Base-by-base conservation (phyloP, 306 rosid genomes). In the Delonix regia region DNA sequence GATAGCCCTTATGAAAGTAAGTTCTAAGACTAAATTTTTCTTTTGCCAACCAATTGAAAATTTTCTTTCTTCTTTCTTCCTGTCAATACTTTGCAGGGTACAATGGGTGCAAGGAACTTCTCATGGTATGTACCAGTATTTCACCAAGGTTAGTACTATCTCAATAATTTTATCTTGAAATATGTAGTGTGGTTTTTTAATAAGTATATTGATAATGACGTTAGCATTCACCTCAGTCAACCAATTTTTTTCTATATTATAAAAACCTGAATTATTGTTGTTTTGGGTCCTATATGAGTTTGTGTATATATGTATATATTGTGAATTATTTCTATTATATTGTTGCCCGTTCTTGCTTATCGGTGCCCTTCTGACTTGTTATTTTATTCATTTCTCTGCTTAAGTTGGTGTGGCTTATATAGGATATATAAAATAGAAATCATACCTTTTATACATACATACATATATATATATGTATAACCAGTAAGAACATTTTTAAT, bases 61-160 rank as follows among this genome's bases (percentile, higher is more conserved):
- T n/a, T n/a, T n/a, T 77, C 47, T 71, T 28, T 51, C n/a, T 80
- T 73, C 39, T 59, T 16, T 70, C 27, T 66, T 47, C 64, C 24
- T 61, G 33, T 75, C 27, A 71, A 66, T 55, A 71, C 38, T 83
- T 79, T 86, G 84, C 91, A 94, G 98, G 82, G 87, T 80, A 77
- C 84, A 90, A 41, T 90, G 98, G 98, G 81, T 76, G 52, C 95
- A 87, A 80, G 89, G 89, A 82, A 25, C 85, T 28, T 74, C 68
- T 59, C 86, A 84, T 80, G 97, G 97, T 63, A 66, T 82, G 78
- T 87, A 94, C 90, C 97, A 92, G 83, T 94, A 94, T 86, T 94
- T 94, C 79, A 69, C 90, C 81, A 94, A 94, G 98, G 98, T 94
- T 82, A 75, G 94, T 86, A 61, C 47, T 57, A 24, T 51, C 27